Percentiles rank a stretch among this genome's conserved stretches.
Evolutionary conservation across 352 stramenopile species (phyloP).

Genomic region (Paralagenidium karlingii): DNA sequence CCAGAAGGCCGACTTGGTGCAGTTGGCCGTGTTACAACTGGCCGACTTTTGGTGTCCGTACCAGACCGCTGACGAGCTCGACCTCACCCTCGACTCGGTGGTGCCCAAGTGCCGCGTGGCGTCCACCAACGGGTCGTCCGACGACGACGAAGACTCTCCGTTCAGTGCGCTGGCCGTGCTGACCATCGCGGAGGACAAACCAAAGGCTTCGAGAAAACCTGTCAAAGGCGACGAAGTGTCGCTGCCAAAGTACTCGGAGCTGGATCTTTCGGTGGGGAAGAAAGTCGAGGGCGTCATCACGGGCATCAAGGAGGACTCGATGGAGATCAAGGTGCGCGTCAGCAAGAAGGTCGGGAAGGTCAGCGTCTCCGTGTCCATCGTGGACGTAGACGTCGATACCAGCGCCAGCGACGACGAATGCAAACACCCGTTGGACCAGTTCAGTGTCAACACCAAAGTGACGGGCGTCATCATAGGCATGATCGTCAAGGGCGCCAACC

Average conservation of each 20-base stretch:
- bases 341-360: slow-evolving; percentile 68
- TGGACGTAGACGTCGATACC: slow-evolving; percentile 52
- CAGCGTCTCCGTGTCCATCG: slow-evolving; percentile 59
- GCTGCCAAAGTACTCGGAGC: slow-evolving; percentile 55
- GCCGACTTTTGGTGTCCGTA: slow-evolving; percentile 71
- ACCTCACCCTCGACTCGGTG: too few relatives aligned
- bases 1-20: slow-evolving; percentile 9
- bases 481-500: slow-evolving; percentile 67
- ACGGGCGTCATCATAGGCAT: slow-evolving; percentile 52
- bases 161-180: slow-evolving; percentile 18
- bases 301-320: slow-evolving; percentile 65
- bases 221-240: slow-evolving; percentile 15
- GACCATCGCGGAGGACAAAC: slow-evolving; percentile 10
- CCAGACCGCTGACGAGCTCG: too few relatives aligned
- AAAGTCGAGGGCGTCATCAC: slow-evolving; percentile 53
- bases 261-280: slow-evolving; percentile 50
- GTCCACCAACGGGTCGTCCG: too few relatives aligned
- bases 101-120: too few relatives aligned
- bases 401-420: slow-evolving; percentile 8
- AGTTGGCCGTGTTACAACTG: slow-evolving; percentile 55
- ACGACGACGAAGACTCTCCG: slow-evolving; percentile 37
- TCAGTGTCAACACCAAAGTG: slow-evolving; percentile 59
- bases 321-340: slow-evolving; percentile 76
- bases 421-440: slow-evolving; percentile 70
- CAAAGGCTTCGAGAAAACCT: slow-evolving; percentile 13